phyloP scores from a whole-genome alignment of 2,329 filamentous ascomycete genomes.

The Ascochyta fabae region DNA sequence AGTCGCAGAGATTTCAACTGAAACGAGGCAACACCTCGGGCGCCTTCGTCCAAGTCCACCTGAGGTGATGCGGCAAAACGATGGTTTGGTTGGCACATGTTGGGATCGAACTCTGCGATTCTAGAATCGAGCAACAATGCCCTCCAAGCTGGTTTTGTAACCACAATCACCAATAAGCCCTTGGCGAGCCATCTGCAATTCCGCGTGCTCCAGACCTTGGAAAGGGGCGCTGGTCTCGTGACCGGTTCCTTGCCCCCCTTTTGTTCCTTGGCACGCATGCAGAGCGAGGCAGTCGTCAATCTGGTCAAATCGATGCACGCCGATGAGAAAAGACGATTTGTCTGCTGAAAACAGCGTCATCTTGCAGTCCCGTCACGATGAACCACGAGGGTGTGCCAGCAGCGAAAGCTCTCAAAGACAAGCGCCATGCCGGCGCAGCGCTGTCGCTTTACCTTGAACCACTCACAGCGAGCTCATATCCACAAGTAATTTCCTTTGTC shows the following conservation, averaged over 20 bases:
- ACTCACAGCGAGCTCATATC: slow-evolving; percentile 25
- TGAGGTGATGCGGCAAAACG: not conserved
- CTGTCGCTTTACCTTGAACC: slow-evolving; percentile 25
- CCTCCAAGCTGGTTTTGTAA: not conserved
- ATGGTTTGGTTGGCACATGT: slow-evolving; percentile 15
- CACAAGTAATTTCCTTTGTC: slow-evolving; percentile 39
- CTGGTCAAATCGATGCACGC: slow-evolving; percentile 9
- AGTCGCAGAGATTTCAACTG: slow-evolving; percentile 32
- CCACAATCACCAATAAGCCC: slow-evolving; percentile 24
- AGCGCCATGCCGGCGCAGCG: slow-evolving; percentile 21
- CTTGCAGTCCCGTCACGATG: slow-evolving; percentile 5
- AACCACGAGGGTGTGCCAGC: slow-evolving; percentile 7
- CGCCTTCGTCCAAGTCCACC: slow-evolving; percentile 16
- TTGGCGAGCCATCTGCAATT: slow-evolving; percentile 35
- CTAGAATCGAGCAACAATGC: slow-evolving; percentile 10
- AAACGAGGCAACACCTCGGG: slow-evolving; percentile 22
- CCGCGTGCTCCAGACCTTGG: slow-evolving; percentile 23
- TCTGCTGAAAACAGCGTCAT: slow-evolving; percentile 8
- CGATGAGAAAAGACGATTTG: not conserved
- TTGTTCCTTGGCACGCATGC: slow-evolving; percentile 2
- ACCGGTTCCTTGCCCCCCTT: slow-evolving; percentile 1
- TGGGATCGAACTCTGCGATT: slow-evolving; percentile 11
- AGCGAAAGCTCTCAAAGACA: slow-evolving; percentile 28
- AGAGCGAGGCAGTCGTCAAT: not conserved
- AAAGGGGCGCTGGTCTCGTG: slow-evolving; percentile 34